phyloP scores from a whole-genome alignment of 2,329 filamentous ascomycete species.

The Monosporascus sp. region DNA sequence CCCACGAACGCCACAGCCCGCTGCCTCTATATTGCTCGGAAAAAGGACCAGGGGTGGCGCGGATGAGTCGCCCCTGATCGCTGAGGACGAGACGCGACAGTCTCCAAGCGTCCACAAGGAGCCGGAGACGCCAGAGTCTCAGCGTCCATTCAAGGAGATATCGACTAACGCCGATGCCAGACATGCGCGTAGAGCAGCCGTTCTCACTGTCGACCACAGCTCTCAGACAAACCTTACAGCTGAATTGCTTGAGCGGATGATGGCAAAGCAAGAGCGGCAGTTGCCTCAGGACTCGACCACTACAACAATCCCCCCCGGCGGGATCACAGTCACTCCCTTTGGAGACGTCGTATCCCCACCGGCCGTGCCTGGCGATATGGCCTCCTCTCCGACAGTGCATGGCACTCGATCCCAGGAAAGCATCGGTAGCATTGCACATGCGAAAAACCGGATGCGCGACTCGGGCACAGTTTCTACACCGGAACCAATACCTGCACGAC shows the following conservation, averaged over 20 bases:
- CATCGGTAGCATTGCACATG: slow-evolving; percentile 36
- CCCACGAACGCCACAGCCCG: slow-evolving; percentile 36
- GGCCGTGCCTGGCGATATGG: slow-evolving; percentile 8
- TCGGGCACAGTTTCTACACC: slow-evolving; percentile 29
- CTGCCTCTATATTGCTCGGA: slow-evolving; percentile 36
- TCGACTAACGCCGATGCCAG: slow-evolving; percentile 50
- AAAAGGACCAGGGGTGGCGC: slow-evolving; percentile 34
- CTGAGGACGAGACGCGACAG: slow-evolving; percentile 60
- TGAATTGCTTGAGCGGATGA: slow-evolving; percentile 71
- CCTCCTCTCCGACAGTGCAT: slow-evolving; percentile 33
- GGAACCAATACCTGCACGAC: slow-evolving; percentile 34
- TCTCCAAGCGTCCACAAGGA: slow-evolving; percentile 37
- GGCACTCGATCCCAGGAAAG: slow-evolving; percentile 46
- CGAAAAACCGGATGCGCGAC: slow-evolving; percentile 33
- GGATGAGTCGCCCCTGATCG: slow-evolving; percentile 43
- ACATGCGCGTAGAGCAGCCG: slow-evolving; percentile 31
- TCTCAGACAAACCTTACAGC: slow-evolving; percentile 83
- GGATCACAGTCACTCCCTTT: slow-evolving; percentile 17
- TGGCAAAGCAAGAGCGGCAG: slow-evolving; percentile 46
- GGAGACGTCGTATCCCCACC: slow-evolving; percentile 23
- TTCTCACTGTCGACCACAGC: slow-evolving; percentile 60
- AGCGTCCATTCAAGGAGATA: slow-evolving; percentile 56
- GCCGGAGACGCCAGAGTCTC: slow-evolving; percentile 48
- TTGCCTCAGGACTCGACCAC: slow-evolving; percentile 19
- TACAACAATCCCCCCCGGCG: slow-evolving; percentile 9